Percentiles rank a stretch among this genome's conserved stretches.
Evolutionary conservation across 169 alveolate genomes (phyloP).

Genomic region (Plasmodium blacklocki): DNA sequence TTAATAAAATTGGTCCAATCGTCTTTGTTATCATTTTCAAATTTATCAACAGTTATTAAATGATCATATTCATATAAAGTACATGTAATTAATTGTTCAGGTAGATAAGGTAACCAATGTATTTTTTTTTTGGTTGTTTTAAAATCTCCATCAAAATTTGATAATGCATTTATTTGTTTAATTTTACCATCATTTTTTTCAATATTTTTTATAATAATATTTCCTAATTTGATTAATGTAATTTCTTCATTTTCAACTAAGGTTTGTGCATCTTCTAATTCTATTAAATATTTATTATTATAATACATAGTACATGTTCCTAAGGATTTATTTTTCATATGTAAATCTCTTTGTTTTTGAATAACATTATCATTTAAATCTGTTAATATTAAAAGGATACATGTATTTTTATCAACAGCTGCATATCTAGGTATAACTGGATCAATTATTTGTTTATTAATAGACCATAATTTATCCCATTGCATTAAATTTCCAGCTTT

Average conservation of each 20-base stretch:
- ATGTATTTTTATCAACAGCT: constrained; percentile 89
- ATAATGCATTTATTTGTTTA: constrained; percentile 81
- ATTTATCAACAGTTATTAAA: constrained; percentile 92
- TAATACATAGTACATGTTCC: constrained; percentile 91
- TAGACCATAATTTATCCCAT: constrained; percentile 99
- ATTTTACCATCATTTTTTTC: constrained; percentile 69
- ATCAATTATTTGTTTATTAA: constrained; percentile 95
- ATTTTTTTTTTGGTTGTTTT: constrained; percentile 95
- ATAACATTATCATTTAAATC: constrained; percentile 73
- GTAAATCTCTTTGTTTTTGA: constrained; percentile 90
- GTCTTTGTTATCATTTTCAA: constrained; percentile 92
- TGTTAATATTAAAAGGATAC: constrained; percentile 70
- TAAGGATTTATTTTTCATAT: constrained; percentile 93
- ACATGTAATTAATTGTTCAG: constrained; percentile 78
- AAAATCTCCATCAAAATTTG: constrained; percentile 92
- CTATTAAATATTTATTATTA: constrained; percentile 87
- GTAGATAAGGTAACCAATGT: constrained; percentile 91
- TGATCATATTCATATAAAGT: constrained; percentile 95
- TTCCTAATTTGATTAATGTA: constrained; percentile 98
- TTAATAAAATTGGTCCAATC: constrained; percentile 88
- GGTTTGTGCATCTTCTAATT: constrained; percentile 93
- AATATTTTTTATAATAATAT: constrained; percentile 85
- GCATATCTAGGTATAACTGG: constrained; percentile 95
- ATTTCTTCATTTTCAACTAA: constrained; percentile 94
- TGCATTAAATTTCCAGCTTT: constrained; percentile 97